Base-by-base conservation (phyloP, 2,329 filamentous ascomycete species). In the Teratosphaeria viscida region DNA sequence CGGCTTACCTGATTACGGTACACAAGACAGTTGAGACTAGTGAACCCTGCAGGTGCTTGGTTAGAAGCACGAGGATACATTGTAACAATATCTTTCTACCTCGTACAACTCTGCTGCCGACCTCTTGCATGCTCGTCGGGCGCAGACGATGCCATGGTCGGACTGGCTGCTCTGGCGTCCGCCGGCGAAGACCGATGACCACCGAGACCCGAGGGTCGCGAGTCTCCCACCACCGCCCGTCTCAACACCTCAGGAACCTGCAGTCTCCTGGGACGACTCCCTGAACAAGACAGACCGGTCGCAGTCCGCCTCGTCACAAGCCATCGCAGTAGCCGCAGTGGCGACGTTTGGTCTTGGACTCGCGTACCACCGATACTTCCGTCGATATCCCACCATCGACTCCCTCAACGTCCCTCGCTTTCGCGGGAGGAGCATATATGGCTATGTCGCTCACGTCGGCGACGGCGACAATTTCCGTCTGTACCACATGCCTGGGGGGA, bases 381-480 rank as follows among this genome's bases (percentile, higher is more conserved):
- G 90, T 39, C 88, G 94, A 57, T 90, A 97, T 60, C 91, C 91
- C 3, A 86, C 85, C 59, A 84, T 89, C 39, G 79, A 82, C 27
- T 82, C 91, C 71, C 87, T 99, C 66, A 84, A 85, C 55, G 88
- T 90, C 2, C 78, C 79, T 11, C 87, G 86, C 70, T 92, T 92
- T 71, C 84, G 89, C 54, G 85, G 79, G 62, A 82, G 89, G 66
- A 92, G 84, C 66, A 71, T 99, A 52, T 88, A 92, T 67, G 94
- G 94, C 14, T 83, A 82, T 62, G 94, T 97, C 52, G 96, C 92
- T 12, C 91, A 89, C 66, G 94, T 99, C 27, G 94, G 95, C 52
- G 94, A 99, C 79, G 95, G 91, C 3, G 94, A 99, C 74, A 92
- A 92, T 71, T 96, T 99, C 73, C 88, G 94, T 66, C 74, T 99